Evolutionary conservation across 2,329 filamentous ascomycete species (phyloP).

Genomic region (Pestalotiopsis sp.): DNA sequence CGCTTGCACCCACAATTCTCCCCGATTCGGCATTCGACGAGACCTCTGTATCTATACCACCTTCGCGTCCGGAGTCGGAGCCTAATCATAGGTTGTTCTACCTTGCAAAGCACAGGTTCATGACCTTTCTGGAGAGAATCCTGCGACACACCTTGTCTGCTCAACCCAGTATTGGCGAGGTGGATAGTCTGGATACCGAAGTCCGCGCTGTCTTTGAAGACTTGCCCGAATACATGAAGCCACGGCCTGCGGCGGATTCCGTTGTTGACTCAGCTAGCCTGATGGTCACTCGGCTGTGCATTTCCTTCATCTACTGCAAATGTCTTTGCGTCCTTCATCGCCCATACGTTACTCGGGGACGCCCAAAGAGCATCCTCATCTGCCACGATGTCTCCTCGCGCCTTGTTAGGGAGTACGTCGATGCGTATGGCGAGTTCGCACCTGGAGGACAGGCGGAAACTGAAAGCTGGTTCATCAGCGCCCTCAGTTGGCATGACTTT

Average conservation of each 20-base stretch:
- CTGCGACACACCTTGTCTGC: constrained; percentile 5
- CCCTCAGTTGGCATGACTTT: constrained; percentile 8
- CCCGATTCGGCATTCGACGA: constrained; percentile 7
- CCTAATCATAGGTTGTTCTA: neutral
- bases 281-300: constrained; percentile 7
- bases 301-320: constrained; percentile 6
- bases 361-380: neutral
- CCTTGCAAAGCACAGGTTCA: constrained; percentile 2
- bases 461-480: constrained; percentile 10
- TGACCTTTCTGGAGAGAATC: constrained; percentile 5
- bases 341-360: neutral
- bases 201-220: neutral
- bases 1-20: neutral
- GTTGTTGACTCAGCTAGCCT: neutral
- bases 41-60: neutral
- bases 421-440: constrained; percentile 5
- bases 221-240: neutral
- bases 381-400: neutral
- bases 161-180: neutral
- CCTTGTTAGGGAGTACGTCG: neutral
- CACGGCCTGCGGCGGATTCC: neutral
- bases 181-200: neutral
- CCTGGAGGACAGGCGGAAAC: constrained; percentile 6
- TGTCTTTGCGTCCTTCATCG: constrained; percentile 2
- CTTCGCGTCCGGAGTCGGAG: neutral